A percentile compares a stretch with the other conserved stretches of the same genome.
Evolutionary conservation across 139 green algal species (phyloP).

Genomic region (Chlamydomonas applanata): DNA sequence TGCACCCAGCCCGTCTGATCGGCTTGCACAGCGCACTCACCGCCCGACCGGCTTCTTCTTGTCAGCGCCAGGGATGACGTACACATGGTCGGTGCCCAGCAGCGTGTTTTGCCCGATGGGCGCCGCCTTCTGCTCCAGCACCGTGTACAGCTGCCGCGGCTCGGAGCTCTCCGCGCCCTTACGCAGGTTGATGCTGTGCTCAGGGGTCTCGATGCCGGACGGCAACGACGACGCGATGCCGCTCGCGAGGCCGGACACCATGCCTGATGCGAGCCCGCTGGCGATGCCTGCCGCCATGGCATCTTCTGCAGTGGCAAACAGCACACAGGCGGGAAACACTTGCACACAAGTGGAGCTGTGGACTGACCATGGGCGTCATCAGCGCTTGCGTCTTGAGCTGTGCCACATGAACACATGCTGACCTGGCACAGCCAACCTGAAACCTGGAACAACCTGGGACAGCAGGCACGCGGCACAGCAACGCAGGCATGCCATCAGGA

Average conservation of each 20-base stretch:
- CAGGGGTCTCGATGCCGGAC: constrained; percentile 79
- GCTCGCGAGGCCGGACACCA: constrained; percentile 57
- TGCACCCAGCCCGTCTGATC: too few relatives aligned
- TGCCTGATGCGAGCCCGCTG: constrained; percentile 41
- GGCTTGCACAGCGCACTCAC: too few relatives aligned
- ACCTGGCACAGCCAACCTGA: too few relatives aligned
- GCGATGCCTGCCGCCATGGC: constrained; percentile 54
- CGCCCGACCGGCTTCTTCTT: constrained; percentile 32
- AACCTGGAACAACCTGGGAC: too few relatives aligned
- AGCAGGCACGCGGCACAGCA: neutral
- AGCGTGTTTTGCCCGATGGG: constrained; percentile 38
- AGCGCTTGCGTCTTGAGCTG: neutral
- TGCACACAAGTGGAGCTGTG: neutral
- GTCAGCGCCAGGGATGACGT: constrained; percentile 74
- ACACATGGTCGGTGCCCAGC: constrained; percentile 88
- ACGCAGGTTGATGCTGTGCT: constrained; percentile 84
- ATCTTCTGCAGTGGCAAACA: constrained; percentile 35
- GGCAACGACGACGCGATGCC: constrained; percentile 76
- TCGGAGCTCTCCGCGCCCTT: constrained; percentile 64
- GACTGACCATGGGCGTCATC: too few relatives aligned
- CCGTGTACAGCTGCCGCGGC: constrained; percentile 45
- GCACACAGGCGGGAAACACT: neutral
- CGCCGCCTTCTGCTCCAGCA: constrained; percentile 74
- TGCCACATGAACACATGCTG: too few relatives aligned
- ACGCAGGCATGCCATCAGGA: too few relatives aligned